Conservation (phyloP, 2,329 filamentous ascomycete species). For the Fusarium aywerte region DNA sequence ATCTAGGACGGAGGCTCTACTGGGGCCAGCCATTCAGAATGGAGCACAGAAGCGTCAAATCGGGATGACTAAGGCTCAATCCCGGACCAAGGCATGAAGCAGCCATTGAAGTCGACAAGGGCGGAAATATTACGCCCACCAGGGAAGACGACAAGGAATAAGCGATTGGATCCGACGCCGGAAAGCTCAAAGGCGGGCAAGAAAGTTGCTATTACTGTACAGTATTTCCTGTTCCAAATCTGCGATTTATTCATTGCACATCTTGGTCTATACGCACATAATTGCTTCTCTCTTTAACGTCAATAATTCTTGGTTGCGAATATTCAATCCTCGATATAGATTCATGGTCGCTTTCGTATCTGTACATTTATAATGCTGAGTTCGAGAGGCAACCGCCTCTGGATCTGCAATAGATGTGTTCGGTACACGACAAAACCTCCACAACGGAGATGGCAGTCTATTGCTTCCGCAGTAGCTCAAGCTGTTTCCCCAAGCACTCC, state of each 20-base stretch:
- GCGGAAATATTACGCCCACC: conserved; percentile 14
- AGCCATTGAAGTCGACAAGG: not conserved
- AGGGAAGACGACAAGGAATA: conserved; percentile 20
- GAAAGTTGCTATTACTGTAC: conserved; percentile 6
- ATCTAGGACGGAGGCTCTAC: conserved; percentile 46
- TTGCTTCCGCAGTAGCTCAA: conserved; percentile 53
- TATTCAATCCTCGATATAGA: not conserved
- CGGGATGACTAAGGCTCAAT: conserved; percentile 35
- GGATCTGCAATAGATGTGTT: conserved; percentile 72
- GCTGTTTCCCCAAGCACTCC: conserved; percentile 44
- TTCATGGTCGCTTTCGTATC: conserved; percentile 14
- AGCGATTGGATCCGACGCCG: conserved; percentile 32
- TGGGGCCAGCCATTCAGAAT: conserved; percentile 36
- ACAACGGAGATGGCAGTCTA: conserved; percentile 56
- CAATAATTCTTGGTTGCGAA: not conserved
- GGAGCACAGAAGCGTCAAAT: conserved; percentile 5
- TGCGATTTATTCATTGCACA: conserved; percentile 8
- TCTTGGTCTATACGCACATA: conserved; percentile 7
- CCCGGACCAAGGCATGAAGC: conserved; percentile 14
- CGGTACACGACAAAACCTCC: conserved; percentile 52
- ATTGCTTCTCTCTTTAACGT: not conserved
- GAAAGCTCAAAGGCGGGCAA: conserved; percentile 25
- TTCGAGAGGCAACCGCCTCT: conserved; percentile 56
- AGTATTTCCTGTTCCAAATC: conserved; percentile 18
- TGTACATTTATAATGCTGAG: conserved; percentile 45